phyloP scores from a whole-genome alignment of 768 basidiomycete genomes.

The Clavaria fumosa region DNA sequence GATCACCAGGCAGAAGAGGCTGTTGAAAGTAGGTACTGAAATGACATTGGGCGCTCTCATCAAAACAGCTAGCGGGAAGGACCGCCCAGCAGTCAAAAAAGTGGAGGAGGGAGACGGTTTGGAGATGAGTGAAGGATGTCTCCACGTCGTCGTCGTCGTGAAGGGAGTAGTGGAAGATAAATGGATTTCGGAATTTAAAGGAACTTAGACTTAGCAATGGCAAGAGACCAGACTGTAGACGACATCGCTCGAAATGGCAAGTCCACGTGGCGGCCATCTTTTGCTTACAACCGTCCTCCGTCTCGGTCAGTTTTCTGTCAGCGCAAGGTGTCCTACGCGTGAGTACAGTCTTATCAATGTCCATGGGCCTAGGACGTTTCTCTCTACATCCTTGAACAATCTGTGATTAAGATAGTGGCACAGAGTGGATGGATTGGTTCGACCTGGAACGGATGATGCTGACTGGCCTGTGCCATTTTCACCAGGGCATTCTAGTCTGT shows the following conservation, averaged over 20 bases:
- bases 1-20: slow-evolving; percentile 53
- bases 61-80: slow-evolving; percentile 40
- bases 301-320: too few relatives aligned
- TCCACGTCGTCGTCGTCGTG: slow-evolving; percentile 67
- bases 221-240: not conserved
- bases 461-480: too few relatives aligned
- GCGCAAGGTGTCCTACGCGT: too few relatives aligned
- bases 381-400: not conserved
- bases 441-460: too few relatives aligned
- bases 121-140: slow-evolving; percentile 67
- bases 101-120: slow-evolving; percentile 62
- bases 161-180: slow-evolving; percentile 61
- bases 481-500: too few relatives aligned
- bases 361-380: not conserved
- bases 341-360: too few relatives aligned
- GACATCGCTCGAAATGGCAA: too few relatives aligned
- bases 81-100: too few relatives aligned
- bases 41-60: slow-evolving; percentile 75
- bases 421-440: slow-evolving; percentile 39
- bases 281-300: too few relatives aligned
- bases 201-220: not conserved
- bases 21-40: slow-evolving; percentile 86
- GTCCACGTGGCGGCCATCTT: too few relatives aligned
- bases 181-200: slow-evolving; percentile 84
- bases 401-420: slow-evolving; percentile 11